Percentiles rank a stretch among this genome's conserved stretches.
Conservation (phyloP, 805 yeast genomes). For the Metschnikowia aberdeeniae region DNA sequence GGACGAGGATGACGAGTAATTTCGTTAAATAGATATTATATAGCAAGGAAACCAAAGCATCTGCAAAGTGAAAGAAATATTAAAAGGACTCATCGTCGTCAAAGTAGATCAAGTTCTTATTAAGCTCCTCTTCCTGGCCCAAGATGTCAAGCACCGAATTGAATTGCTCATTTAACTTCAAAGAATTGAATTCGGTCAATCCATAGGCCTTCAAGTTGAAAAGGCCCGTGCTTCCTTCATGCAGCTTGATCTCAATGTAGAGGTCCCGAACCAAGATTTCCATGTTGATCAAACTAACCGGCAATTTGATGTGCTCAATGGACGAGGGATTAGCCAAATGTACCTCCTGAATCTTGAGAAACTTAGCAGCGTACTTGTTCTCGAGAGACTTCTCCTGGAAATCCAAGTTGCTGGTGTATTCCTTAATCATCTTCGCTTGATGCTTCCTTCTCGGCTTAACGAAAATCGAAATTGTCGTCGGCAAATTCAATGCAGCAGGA, state of each 20-base stretch:
- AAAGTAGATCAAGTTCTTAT: neutral
- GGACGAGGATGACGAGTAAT: constrained; percentile 49
- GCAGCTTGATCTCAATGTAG: constrained; percentile 22
- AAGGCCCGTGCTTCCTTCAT: constrained; percentile 13
- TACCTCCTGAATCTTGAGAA: constrained; percentile 27
- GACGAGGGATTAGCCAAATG: constrained; percentile 12
- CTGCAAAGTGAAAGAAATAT: neutral
- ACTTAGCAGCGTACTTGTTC: constrained; percentile 29
- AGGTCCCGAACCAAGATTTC: constrained; percentile 30
- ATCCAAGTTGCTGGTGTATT: constrained; percentile 15
- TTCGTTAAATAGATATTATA: neutral
- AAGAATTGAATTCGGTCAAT: constrained; percentile 10
- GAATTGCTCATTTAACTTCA: constrained; percentile 10
- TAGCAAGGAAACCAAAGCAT: constrained; percentile 1
- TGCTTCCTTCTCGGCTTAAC: constrained; percentile 25
- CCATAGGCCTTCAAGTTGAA: constrained; percentile 15
- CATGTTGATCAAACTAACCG: constrained; percentile 31
- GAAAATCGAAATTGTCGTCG: constrained; percentile 23
- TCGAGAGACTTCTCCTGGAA: constrained; percentile 1
- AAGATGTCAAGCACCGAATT: constrained; percentile 11
- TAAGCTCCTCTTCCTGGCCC: constrained; percentile 2
- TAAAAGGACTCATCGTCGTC: constrained; percentile 1
- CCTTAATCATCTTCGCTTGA: constrained; percentile 17
- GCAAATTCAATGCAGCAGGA: constrained; percentile 13
- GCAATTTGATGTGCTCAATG: constrained; percentile 29